Percentiles rank a stretch among this genome's conserved stretches.
Conservation (phyloP, 768 basidiomycete genomes). For the Pleurotus tuber-regium region DNA sequence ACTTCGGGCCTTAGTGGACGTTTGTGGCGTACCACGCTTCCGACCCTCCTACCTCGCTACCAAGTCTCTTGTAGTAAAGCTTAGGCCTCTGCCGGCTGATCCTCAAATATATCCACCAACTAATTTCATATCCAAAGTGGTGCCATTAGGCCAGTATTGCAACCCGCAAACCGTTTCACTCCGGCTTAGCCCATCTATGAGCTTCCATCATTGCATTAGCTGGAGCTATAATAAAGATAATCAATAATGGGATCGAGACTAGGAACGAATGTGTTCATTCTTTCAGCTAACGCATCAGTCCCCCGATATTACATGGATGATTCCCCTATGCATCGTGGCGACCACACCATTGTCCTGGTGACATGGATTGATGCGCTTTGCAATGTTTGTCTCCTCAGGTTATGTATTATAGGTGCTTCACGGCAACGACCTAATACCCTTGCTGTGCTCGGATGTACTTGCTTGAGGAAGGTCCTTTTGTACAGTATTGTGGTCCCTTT, state of each 20-base stretch:
- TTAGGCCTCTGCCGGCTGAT: not conserved
- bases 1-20: slow-evolving; percentile 7
- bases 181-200: too few species aligned
- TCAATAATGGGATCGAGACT: too few species aligned
- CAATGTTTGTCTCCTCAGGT: not conserved
- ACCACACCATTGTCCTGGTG: not conserved
- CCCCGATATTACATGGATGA: not conserved
- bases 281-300: not conserved
- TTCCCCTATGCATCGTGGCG: not conserved
- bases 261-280: not conserved
- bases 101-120: too few species aligned
- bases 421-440: slow-evolving; percentile 4
- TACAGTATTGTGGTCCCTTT: not conserved
- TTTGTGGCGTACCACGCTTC: slow-evolving; percentile 7
- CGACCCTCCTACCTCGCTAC: not conserved
- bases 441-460: slow-evolving; percentile 6
- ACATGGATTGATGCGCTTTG: not conserved
- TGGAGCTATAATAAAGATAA: too few species aligned
- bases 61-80: not conserved
- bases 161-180: too few species aligned
- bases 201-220: too few species aligned
- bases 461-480: not conserved
- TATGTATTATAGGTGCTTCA: not conserved
- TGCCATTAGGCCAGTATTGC: too few species aligned
- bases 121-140: too few species aligned